Base-by-base conservation (phyloP, 1,284 basidiomycete species). In the Cryptococcus sp. region DNA sequence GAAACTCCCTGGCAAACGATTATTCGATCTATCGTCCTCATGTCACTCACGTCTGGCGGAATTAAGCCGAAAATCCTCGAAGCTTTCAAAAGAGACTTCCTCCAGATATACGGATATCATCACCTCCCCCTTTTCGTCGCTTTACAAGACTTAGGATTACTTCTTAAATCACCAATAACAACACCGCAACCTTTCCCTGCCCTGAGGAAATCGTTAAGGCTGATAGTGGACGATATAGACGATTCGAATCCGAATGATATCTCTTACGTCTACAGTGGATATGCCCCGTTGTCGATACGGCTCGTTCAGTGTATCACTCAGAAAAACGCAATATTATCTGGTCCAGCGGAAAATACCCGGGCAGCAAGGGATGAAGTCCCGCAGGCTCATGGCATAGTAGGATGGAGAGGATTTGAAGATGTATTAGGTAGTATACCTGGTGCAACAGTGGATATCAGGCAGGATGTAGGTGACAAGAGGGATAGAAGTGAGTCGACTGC, bases 321-420 rank as follows among this genome's bases (percentile, higher is more conserved):
- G 79, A 92, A 92, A 74, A 88, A 88, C 51, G 88, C 89, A 2
- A 86, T 97, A 33, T 78, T 94, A 3, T 70, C 71, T 0, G 53
- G 60, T 8, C 59, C 56, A 3, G 35, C 45, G 14, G 53, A 34
- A 30, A 52, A 49, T 1, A 53, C 52, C 13, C 23, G 23, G 23
- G 56, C 46, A 14, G 74, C 73, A 2, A 54, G 81, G 79, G 37
- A 83, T 83, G 62, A 82, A 79, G 72, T 82, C 81, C 66, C 84
- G 13, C 84, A 84, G 66, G 90, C 90, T 0, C 90, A 94, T 72
- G 88, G 90, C 0, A 88, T 98, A 57, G 84, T 88, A 2, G 95
- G 95, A 0, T 99, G 95, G 93, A 93, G 89, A 72, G 93, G 92
- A 13, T 91, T 98, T 66, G 94, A 98, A 73, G 96, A 98, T 66